Evolutionary conservation across 2,329 filamentous ascomycete species (phyloP).

Genomic region (Nothophaeocryptopus gaeumannii): DNA sequence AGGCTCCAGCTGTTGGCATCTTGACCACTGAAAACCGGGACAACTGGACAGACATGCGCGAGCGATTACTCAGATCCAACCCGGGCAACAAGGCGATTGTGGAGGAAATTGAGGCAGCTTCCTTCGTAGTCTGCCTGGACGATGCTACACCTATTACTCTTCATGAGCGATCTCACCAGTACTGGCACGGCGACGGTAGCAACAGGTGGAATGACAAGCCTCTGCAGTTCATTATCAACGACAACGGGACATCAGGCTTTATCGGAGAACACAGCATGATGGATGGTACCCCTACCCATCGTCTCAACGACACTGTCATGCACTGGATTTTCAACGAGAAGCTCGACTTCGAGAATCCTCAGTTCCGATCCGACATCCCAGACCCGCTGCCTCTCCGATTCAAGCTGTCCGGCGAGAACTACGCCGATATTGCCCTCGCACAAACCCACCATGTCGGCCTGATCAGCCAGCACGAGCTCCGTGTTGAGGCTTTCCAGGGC

Average conservation of each 20-base stretch:
- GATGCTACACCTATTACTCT: conserved; percentile 87
- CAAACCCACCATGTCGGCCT: conserved; percentile 74
- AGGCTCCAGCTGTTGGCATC: conserved; percentile 71
- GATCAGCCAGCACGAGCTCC: conserved; percentile 83
- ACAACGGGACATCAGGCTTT: conserved; percentile 96
- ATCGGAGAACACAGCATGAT: conserved; percentile 99
- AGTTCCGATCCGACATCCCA: conserved; percentile 75
- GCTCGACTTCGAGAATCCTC: conserved; percentile 78
- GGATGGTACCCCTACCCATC: conserved; percentile 97
- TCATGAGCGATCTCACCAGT: conserved; percentile 90
- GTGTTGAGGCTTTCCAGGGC: conserved; percentile 91
- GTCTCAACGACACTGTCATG: conserved; percentile 92
- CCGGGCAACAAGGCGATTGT: conserved; percentile 75
- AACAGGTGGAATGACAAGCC: conserved; percentile 99
- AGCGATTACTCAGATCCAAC: conserved; percentile 71
- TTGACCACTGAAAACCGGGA: conserved; percentile 93
- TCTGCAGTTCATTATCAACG: conserved; percentile 94
- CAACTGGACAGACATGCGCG: conserved; percentile 78
- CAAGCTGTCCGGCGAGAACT: conserved; percentile 68
- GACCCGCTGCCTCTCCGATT: conserved; percentile 78
- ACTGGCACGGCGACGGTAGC: conserved; percentile 95
- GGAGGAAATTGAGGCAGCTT: conserved; percentile 78
- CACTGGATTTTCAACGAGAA: conserved; percentile 91
- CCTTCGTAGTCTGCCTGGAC: conserved; percentile 91
- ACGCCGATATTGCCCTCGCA: conserved; percentile 75